Conservation (phyloP, 2,329 filamentous ascomycete species). For the Hypomyces rosellus region DNA sequence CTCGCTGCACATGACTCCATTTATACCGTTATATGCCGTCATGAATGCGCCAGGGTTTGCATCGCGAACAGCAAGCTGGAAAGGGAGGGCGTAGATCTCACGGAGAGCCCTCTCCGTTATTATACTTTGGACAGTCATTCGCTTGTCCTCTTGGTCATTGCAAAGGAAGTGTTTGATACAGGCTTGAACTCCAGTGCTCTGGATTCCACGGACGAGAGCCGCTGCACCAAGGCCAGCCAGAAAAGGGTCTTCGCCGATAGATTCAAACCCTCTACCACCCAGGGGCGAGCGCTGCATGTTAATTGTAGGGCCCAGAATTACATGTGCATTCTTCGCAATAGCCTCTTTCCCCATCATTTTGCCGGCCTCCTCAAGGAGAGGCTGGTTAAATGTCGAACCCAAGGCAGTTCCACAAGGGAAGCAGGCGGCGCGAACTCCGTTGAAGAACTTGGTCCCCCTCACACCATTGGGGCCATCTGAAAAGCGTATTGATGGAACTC, state of each 20-base stretch:
- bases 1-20: constrained; percentile 50
- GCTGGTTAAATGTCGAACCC: constrained; percentile 51
- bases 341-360: constrained; percentile 47
- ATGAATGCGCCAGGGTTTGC: constrained; percentile 48
- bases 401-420: constrained; percentile 54
- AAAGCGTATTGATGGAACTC: constrained; percentile 57
- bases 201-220: constrained; percentile 48
- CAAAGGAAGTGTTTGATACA: constrained; percentile 57
- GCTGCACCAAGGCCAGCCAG: constrained; percentile 49
- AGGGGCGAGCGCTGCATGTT: constrained; percentile 57
- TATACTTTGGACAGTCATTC: constrained; percentile 49
- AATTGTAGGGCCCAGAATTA: constrained; percentile 55
- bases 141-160: constrained; percentile 55
- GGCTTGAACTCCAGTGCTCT: constrained; percentile 49
- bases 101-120: constrained; percentile 50
- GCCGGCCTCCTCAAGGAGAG: constrained; percentile 46
- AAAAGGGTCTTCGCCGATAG: constrained; percentile 52
- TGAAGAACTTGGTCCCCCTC: constrained; percentile 62
- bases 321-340: constrained; percentile 51
- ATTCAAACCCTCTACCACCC: constrained; percentile 55
- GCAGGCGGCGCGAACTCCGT: constrained; percentile 53
- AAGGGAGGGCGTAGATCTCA: constrained; percentile 53
- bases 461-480: constrained; percentile 66
- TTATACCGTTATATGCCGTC: constrained; percentile 55
- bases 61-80: constrained; percentile 50